Conservation (phyloP, 129 eudicot genomes). For the Kitagawia praeruptora region DNA sequence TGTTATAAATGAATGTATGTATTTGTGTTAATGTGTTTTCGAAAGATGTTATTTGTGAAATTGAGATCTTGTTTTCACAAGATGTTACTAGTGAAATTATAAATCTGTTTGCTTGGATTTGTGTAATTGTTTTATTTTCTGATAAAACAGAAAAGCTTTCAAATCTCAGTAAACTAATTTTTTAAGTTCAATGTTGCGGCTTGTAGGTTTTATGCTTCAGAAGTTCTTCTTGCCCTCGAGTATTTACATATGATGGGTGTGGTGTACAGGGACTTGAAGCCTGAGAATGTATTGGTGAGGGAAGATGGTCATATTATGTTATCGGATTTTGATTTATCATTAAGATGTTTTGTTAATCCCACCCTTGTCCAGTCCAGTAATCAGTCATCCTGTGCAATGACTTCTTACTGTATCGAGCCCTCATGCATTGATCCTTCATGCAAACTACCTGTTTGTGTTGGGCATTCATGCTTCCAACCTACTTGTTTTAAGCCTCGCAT, state of each 20-base stretch:
- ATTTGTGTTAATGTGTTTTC: too few species aligned
- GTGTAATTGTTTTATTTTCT: not conserved
- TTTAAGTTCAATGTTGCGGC: not conserved
- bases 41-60: not conserved
- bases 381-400: slow-evolving; percentile 49
- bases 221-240: slow-evolving; percentile 89
- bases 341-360: slow-evolving; percentile 69
- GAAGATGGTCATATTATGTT: slow-evolving; percentile 97
- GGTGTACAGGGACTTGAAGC: slow-evolving; percentile 83
- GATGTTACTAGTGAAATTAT: not conserved
- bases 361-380: slow-evolving; percentile 47
- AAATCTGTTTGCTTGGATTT: not conserved
- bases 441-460: slow-evolving; percentile 60
- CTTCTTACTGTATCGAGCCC: slow-evolving; percentile 73
- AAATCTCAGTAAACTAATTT: not conserved
- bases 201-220: slow-evolving; percentile 81
- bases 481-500: slow-evolving; percentile 78
- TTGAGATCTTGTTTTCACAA: not conserved
- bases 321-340: slow-evolving; percentile 79
- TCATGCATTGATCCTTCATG: slow-evolving; percentile 79
- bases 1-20: too few species aligned
- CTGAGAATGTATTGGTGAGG: slow-evolving; percentile 80
- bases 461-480: slow-evolving; percentile 83
- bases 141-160: not conserved
- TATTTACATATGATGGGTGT: slow-evolving; percentile 99